A percentile compares a stretch with the other conserved stretches of the same genome.
These are phyloP conservation scores for Apocynum venetum DNA, from an alignment of 257 asterid genomes.

Conservation along the genomic window DNA sequence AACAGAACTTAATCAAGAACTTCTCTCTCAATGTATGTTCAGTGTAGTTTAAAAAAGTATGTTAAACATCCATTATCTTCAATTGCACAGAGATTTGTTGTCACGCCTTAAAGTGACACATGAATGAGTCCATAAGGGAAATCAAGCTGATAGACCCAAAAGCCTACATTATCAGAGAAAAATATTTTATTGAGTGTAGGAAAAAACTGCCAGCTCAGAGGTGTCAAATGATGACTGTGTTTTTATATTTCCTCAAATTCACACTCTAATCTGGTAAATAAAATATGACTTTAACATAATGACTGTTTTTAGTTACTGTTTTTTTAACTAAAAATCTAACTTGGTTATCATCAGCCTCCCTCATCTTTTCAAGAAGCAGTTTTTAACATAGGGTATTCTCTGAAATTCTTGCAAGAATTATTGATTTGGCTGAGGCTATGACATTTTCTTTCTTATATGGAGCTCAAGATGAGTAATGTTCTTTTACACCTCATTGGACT, in stretches of 20 bases:
- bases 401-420: background rate
- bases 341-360: background rate
- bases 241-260: background rate
- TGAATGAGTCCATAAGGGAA: background rate
- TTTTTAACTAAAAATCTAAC: background rate
- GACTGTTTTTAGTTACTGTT: background rate
- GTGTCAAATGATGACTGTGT: background rate
- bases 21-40: background rate
- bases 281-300: no score
- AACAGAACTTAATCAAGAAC: background rate
- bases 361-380: background rate
- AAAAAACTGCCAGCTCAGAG: background rate
- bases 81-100: background rate
- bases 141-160: background rate
- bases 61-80: background rate
- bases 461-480: background rate
- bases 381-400: background rate
- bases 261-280: no score
- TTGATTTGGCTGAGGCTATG: background rate
- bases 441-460: background rate
- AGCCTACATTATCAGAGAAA: background rate
- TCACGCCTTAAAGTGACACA: background rate
- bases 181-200: background rate
- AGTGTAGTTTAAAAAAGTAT: background rate
- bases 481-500: background rate